These are phyloP conservation scores for Chiua sp. DNA, from an alignment of 1,284 basidiomycete genomes.

Conservation along the genomic window DNA sequence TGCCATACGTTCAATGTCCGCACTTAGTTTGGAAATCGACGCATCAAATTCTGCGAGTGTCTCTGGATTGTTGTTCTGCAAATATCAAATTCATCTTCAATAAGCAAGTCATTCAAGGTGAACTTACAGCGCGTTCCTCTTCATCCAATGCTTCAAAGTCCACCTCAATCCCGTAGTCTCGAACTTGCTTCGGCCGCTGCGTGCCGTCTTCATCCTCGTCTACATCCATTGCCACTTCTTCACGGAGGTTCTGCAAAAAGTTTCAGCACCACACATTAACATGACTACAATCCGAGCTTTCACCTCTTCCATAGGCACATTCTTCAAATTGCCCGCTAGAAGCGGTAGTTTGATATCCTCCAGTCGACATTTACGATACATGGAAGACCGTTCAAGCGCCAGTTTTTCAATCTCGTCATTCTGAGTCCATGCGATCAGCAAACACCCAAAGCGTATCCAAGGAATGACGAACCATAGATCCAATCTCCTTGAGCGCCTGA, in stretches of 20 bases:
- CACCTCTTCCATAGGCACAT: constrained; percentile 96
- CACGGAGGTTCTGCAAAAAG: constrained; percentile 71
- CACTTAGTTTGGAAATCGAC: constrained; percentile 72
- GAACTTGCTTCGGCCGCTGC: constrained; percentile 71
- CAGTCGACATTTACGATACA: constrained; percentile 92
- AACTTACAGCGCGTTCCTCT: constrained; percentile 77
- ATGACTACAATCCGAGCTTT: constrained; percentile 15
- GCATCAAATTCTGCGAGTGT: constrained; percentile 79
- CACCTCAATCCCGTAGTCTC: constrained; percentile 91
- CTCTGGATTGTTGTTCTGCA: constrained; percentile 69
- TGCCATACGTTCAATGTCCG: constrained; percentile 93
- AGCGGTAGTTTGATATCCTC: constrained; percentile 93
- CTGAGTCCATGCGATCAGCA: constrained; percentile 42
- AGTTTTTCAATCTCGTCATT: constrained; percentile 95
- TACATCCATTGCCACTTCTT: constrained; percentile 90
- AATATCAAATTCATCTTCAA: neutral
- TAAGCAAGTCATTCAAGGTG: neutral
- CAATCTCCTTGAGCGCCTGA: constrained; percentile 89
- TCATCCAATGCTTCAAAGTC: constrained; percentile 86
- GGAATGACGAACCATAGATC: constrained; percentile 62
- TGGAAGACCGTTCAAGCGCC: constrained; percentile 83
- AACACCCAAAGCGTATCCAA: neutral
- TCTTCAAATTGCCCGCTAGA: constrained; percentile 74
- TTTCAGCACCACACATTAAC: constrained; percentile 4
- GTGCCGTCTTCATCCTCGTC: constrained; percentile 84